Evolutionary conservation across 2,329 filamentous ascomycete genomes (phyloP), one percentile per base, ranked within the genome.

Genomic region (Zymoseptoria tritici): DNA sequence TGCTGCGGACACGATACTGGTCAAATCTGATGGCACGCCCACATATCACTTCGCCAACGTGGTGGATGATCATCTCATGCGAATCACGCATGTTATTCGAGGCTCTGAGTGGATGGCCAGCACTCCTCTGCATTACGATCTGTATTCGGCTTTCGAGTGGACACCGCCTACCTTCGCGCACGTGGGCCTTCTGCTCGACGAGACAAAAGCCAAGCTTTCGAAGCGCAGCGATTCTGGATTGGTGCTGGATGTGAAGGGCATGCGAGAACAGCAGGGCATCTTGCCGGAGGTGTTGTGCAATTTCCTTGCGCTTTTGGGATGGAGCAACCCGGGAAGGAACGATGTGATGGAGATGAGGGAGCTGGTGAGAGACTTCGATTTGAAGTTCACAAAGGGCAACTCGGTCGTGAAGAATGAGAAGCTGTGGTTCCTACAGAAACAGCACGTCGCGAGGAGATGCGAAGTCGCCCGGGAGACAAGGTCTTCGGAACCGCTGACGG

Each of bases 11-110:
- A 93, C 91, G 20, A 89, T 99, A 62, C 79, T 99, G 49, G 79
- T 97, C 61, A 99, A 99, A 74, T 87, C 86, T 0, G 94, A 99
- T 72, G 92, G 91, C 0, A 89, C 89, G 64, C 94, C 94, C 0
- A 99, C 95, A 0, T 99, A 99, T 71, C 94, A 99, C 74, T 87
- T 99, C 62, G 94, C 94, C 4, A 99, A 97, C 70, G 93, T 99
- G 8, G 87, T 99, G 4, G 94, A 99, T 71, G 94, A 99, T 70
- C 90, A 97, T 73, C 80, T 88, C 61, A 99, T 99, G 94, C 79
- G 90, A 61, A 95, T 99, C 66, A 97, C 92, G 0, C 93, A 97
- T 74, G 94, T 99, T 13, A 89, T 99, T 60, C 86, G 94, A 50
- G 94, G 93, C 57, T 87, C 88, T 81, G 94, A 99, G 82, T 99